phyloP scores from a whole-genome alignment of 371 early-diverging fungal genomes.

The Mortierella sp. region DNA sequence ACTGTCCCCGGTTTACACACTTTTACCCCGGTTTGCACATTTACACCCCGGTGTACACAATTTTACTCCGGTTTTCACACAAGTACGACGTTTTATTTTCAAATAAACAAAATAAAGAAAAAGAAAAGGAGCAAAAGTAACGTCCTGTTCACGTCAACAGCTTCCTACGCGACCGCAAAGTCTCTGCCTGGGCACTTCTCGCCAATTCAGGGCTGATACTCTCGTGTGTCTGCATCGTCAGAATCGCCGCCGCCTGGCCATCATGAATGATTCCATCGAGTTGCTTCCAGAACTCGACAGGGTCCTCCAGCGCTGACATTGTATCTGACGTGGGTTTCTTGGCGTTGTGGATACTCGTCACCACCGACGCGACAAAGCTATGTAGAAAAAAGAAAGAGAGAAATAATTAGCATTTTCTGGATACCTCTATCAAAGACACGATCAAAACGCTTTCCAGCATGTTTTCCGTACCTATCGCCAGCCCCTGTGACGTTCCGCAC shows the following conservation, averaged over 20 bases:
- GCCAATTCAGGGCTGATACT: constrained; percentile 58
- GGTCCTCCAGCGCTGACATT: background rate
- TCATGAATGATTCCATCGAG: constrained; percentile 58
- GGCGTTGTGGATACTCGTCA: constrained; percentile 52
- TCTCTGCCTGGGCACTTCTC: constrained; percentile 18
- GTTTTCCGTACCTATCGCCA: constrained; percentile 72
- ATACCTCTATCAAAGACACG: background rate
- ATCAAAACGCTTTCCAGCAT: background rate
- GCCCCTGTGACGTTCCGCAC: constrained; percentile 80
- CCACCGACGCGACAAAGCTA: constrained; percentile 59
- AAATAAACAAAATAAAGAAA: background rate
- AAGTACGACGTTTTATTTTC: too few species aligned
- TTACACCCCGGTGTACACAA: background rate
- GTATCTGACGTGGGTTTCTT: background rate
- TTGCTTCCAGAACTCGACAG: constrained; percentile 26
- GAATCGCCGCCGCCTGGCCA: constrained; percentile 65
- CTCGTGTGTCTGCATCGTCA: constrained; percentile 64
- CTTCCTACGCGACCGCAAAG: constrained; percentile 4
- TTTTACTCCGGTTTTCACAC: too few species aligned
- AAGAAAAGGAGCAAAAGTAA: background rate
- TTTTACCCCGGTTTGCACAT: background rate
- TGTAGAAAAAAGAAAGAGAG: background rate
- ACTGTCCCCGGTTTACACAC: background rate
- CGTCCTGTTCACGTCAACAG: background rate
- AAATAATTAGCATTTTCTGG: background rate